Evolutionary conservation across 2,329 filamentous ascomycete species (phyloP), one percentile per base, ranked within the genome.

Genomic region (Cercospora sesami): DNA sequence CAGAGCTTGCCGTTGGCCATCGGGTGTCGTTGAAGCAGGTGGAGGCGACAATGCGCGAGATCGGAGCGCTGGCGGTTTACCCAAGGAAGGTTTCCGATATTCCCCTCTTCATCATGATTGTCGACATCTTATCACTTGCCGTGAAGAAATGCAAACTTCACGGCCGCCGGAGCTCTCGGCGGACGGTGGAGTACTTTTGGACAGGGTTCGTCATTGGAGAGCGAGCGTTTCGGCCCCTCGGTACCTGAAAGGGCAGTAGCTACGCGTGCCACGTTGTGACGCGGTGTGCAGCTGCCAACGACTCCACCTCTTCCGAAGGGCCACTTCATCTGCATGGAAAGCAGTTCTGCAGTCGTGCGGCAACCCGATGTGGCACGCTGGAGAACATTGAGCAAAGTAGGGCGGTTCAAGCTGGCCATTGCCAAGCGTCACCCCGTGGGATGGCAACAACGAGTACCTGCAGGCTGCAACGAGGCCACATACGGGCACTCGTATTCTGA

Each of bases 1-100:
- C 66, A 68, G 53, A 64, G 66, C 62, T 68, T 68, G 51, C 62
- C 28, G 51, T 45, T 64, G 1, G 55, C 62, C 62, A 64, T 64
- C 12, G 6, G 23, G 26, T 26, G 14, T 31, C 12, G 5, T n/a
- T 55, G 48, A 26, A 30, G 23, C 48, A 4, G 48, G 48, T 55
- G 30, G 23, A 16, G 48, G 14, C 28, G 16, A n/a, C 12, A 28
- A 55, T 55, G 48, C 48, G 21, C 48, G 23, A 55, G 6, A 14
- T 55, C 48, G 23, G 48, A 55, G 48, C 48, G 14, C 23, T 8
- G 23, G 48, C 48, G 23, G 10, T 28, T 16, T 28, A 28, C 48
- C 16, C 23, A 55, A 55, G 23, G 6, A 28, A 23, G 16, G 10
- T 55, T 55, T 16, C 48, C 48, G 23, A 28, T 16, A 14, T 28